Conservation (phyloP, 768 basidiomycete genomes). For the Tulasnella sp. region DNA sequence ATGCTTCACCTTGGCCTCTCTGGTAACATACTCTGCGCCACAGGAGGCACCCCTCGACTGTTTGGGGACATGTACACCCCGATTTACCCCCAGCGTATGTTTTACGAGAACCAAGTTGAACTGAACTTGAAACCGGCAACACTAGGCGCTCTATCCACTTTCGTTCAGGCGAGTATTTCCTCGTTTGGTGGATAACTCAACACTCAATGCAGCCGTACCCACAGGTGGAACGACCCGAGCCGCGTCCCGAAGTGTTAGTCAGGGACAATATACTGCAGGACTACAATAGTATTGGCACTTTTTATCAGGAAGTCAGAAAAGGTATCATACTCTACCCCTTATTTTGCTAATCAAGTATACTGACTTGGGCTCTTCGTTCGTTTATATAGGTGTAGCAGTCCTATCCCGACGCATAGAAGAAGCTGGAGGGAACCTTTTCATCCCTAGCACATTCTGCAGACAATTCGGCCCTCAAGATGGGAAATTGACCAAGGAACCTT, state of each 20-base stretch:
- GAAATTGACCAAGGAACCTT: background rate
- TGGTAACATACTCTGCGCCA: background rate
- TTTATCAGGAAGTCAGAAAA: background rate
- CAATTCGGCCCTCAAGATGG: background rate
- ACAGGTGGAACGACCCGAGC: background rate
- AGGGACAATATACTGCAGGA: background rate
- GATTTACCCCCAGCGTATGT: background rate
- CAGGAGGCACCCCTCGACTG: background rate
- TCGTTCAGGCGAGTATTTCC: background rate
- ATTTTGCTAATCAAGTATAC: background rate
- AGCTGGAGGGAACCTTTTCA: background rate
- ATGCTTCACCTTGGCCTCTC: background rate
- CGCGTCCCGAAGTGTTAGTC: background rate
- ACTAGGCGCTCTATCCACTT: background rate
- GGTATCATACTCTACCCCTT: background rate
- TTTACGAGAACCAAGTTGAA: background rate
- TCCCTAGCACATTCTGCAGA: background rate
- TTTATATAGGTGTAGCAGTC: too few species aligned
- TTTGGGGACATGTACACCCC: background rate
- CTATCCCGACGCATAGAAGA: background rate
- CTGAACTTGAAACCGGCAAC: background rate
- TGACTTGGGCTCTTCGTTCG: background rate
- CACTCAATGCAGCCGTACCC: background rate
- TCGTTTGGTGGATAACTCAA: background rate
- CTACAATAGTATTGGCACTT: background rate